These are phyloP conservation scores for Marvania coccoides DNA, from an alignment of 139 green algal species.

Conservation along the genomic window DNA sequence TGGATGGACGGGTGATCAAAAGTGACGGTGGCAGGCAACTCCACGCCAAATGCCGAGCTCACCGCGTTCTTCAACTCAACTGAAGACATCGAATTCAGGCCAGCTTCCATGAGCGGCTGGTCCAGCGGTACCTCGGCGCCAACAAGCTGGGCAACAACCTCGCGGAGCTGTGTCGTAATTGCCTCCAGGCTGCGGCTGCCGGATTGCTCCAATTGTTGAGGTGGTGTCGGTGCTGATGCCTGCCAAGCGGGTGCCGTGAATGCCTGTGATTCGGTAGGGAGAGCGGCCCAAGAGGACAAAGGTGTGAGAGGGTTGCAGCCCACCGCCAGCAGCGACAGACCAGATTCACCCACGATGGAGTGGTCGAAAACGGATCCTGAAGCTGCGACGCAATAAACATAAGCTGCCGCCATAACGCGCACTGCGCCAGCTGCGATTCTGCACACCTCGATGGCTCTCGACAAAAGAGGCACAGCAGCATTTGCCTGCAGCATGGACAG, in stretches of 20 bases:
- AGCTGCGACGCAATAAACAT: too few relatives aligned
- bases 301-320: too few relatives aligned
- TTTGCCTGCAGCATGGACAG: neutral
- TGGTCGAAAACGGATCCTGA: too few relatives aligned
- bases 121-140: neutral
- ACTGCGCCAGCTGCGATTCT: neutral
- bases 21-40: neutral
- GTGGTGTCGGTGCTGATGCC: neutral
- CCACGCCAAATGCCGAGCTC: neutral
- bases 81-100: conserved; percentile 35
- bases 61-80: conserved; percentile 1
- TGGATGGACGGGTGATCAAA: conserved; percentile 9
- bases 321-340: too few relatives aligned
- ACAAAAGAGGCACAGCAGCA: neutral
- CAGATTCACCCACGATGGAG: too few relatives aligned
- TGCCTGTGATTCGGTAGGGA: too few relatives aligned
- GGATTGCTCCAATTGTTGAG: too few relatives aligned
- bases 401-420: neutral
- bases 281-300: too few relatives aligned
- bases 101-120: conserved; percentile 41
- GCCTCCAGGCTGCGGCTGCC: neutral
- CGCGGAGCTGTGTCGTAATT: neutral
- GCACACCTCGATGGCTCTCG: neutral
- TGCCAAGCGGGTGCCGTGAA: neutral
- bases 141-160: neutral